Percentiles rank a stretch among this genome's conserved stretches.
Evolutionary conservation across 768 basidiomycete genomes (phyloP).

Genomic region (Boletus fagicola): DNA sequence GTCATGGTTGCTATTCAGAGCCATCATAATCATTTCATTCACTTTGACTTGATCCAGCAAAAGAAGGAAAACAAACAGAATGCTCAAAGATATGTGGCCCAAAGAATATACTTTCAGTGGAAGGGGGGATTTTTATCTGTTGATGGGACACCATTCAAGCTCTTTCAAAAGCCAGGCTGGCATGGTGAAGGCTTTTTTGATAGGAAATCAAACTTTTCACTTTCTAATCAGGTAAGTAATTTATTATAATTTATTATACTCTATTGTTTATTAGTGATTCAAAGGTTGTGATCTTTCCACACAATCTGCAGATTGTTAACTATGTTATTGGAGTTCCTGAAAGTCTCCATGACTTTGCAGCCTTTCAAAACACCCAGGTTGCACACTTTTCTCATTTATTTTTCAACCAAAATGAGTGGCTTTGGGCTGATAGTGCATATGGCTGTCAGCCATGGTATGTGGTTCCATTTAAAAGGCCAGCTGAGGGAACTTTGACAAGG

Average conservation of each 20-base stretch:
- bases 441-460: constrained; percentile 22
- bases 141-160: no score
- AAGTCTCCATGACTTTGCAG: constrained; percentile 13
- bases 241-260: background rate
- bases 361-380: background rate
- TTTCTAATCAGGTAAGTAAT: constrained; percentile 12
- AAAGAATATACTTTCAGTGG: background rate
- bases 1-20: constrained; percentile 16
- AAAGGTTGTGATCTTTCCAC: constrained; percentile 10
- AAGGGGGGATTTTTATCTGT: constrained; percentile 11
- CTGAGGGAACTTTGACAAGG: constrained; percentile 7
- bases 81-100: background rate
- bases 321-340: constrained; percentile 16
- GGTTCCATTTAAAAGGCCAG: constrained; percentile 26
- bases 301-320: constrained; percentile 14
- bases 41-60: constrained; percentile 1
- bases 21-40: constrained; percentile 10
- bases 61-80: background rate
- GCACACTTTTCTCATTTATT: background rate
- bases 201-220: constrained; percentile 10
- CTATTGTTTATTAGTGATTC: background rate
- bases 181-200: constrained; percentile 19
- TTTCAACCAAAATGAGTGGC: constrained; percentile 11
- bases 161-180: constrained; percentile 21
- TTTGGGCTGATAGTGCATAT: no score